A percentile compares a stretch with the other conserved stretches of the same genome.
phyloP scores from a whole-genome alignment of 2,329 filamentous ascomycete genomes.

The Alternaria sp. region DNA sequence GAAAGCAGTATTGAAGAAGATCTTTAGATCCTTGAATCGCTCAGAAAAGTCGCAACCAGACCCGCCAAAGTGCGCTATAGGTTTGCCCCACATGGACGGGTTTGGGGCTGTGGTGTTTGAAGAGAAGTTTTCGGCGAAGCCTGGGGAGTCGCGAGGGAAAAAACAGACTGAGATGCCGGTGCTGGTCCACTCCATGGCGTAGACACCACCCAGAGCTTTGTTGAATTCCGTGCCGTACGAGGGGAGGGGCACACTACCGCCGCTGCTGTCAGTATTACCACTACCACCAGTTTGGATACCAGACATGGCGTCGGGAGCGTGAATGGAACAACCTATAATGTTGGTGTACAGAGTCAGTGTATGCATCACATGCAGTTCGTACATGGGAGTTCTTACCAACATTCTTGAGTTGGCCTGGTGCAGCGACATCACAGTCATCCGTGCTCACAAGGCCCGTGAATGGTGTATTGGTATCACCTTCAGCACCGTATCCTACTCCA shows the following conservation, averaged over 20 bases:
- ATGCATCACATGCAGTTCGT: too few species aligned
- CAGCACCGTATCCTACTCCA: conserved; percentile 1
- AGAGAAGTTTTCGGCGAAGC: conserved; percentile 4
- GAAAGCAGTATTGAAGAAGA: conserved; percentile 61
- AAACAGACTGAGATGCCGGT: conserved; percentile 55
- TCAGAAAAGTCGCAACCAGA: conserved; percentile 56
- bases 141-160: conserved; percentile 40
- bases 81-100: conserved; percentile 34
- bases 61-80: conserved; percentile 53
- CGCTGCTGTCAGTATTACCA: background rate
- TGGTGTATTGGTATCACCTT: background rate
- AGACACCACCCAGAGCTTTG: conserved; percentile 49
- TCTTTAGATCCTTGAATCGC: conserved; percentile 40
- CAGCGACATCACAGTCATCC: conserved; percentile 57
- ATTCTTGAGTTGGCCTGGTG: conserved; percentile 37
- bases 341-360: too few species aligned
- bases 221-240: conserved; percentile 51
- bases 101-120: conserved; percentile 23
- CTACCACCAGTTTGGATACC: background rate
- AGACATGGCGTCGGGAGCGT: conserved; percentile 9
- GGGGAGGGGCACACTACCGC: conserved; percentile 22
- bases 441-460: conserved; percentile 58
- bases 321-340: conserved; percentile 34
- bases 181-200: conserved; percentile 53
- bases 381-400: conserved; percentile 22